Percentiles rank a stretch among this genome's conserved stretches.
Conservation (phyloP, 176 grass and related monocot genomes). For the Phyllostachys edulis region DNA sequence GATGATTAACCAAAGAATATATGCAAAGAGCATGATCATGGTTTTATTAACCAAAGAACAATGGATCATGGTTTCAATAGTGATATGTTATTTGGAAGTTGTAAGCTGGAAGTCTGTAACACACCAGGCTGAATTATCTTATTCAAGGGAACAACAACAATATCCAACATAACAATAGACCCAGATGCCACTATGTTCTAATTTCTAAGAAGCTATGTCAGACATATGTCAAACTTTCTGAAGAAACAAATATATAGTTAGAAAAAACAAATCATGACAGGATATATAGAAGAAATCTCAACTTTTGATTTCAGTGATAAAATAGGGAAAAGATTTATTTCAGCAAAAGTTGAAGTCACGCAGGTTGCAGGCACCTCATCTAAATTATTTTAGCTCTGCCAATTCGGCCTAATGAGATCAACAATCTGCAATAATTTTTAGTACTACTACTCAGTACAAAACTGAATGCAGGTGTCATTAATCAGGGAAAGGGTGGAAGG, state of each 20-base stretch:
- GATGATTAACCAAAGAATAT: conserved; percentile 2
- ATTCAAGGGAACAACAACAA: conserved; percentile 3
- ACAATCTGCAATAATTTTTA: conserved; percentile 4
- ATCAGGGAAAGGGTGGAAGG: background rate
- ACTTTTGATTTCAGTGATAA: background rate
- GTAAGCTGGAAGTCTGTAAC: background rate
- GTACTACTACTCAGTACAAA: background rate
- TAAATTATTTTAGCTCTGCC: background rate
- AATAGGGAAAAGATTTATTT: background rate
- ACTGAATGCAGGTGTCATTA: background rate
- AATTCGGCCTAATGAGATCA: background rate
- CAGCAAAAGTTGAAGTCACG: background rate
- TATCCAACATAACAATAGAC: conserved; percentile 2
- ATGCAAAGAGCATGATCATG: conserved; percentile 1
- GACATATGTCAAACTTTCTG: conserved; percentile 14
- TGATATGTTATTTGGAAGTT: background rate
- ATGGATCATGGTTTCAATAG: background rate
- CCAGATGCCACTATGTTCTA: background rate
- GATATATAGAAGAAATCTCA: conserved; percentile 21
- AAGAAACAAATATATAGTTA: conserved; percentile 19
- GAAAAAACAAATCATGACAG: background rate
- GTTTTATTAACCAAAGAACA: background rate
- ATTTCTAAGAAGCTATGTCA: conserved; percentile 2
- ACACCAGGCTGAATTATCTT: background rate
- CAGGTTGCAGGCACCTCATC: background rate